Base-by-base conservation (phyloP, 2,329 filamentous ascomycete species). In the Emydomyces testavorans region DNA sequence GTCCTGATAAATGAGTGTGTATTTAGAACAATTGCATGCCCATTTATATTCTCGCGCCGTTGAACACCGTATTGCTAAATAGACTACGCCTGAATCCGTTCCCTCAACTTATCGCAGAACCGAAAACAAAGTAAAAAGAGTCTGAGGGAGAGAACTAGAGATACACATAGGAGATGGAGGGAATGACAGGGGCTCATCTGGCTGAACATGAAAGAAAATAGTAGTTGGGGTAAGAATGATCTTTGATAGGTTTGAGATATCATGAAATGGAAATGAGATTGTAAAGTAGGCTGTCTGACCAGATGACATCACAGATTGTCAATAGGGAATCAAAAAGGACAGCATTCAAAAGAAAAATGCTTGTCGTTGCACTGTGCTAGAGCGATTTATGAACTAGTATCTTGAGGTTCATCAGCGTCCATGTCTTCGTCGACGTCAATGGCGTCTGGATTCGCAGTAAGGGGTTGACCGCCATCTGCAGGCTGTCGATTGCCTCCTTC, bases 391-490 rank as follows among this genome's bases (percentile, higher is more conserved):
- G 36, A 34, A 13, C 28, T 34, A 7, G 26, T 11, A 24, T 48
- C 38, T 24, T 48, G 21, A 36, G 37, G 46, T 21, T 48, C 46
- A 15, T 48, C 37, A 6, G 38, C 46, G 24, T 42, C 46, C 46
- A 48, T 48, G 6, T 70, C 67, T 46, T 84, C 79, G 62, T 85
- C 81, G 67, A 84, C 80, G 64, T 92, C 84, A 62, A 94, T 92
- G 20, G 85, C 86, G 60, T 94, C 88, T 1, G 88, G 87, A 60
- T 94, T 94, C 4, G 76, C 72, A 10, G 78, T 67, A 16, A 73
- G 69, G 34, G 46, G 32, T 54, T 62, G 53, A 29, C 44, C 56
- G 10, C 57, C 55, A 32, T 71, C 65, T 16, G 63, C 62, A n/a
- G 67, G 58, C 28, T 66, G 59, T 7, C 70, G 66, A 56, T 78